Evolutionary conservation across 2,329 filamentous ascomycete genomes (phyloP).

Genomic region (Neophaeococcomyces mojaviensis): DNA sequence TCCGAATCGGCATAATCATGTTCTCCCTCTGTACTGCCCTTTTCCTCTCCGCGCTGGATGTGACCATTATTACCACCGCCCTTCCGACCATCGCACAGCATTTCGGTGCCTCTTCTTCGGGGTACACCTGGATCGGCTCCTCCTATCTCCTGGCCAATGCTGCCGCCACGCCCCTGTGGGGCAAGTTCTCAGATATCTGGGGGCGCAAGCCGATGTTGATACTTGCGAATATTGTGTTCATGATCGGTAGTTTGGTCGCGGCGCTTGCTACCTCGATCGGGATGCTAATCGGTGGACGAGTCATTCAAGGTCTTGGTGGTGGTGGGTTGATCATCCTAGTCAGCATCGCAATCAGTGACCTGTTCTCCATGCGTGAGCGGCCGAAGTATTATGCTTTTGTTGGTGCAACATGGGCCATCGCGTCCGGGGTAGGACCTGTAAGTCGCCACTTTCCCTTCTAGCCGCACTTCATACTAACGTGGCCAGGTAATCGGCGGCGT

Average conservation of each 20-base stretch:
- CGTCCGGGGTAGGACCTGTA: constrained; percentile 49
- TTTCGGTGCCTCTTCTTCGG: constrained; percentile 36
- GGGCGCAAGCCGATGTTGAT: constrained; percentile 58
- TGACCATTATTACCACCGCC: constrained; percentile 43
- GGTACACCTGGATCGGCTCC: constrained; percentile 43
- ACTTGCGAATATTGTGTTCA: constrained; percentile 53
- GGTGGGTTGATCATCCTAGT: constrained; percentile 58
- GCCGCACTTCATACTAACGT: constrained; percentile 13
- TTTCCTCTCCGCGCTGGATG: constrained; percentile 54
- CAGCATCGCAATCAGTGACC: constrained; percentile 57
- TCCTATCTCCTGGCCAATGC: constrained; percentile 41
- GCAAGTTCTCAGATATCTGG: constrained; percentile 60
- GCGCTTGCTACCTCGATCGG: constrained; percentile 50
- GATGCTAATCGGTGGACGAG: constrained; percentile 56
- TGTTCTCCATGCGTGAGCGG: constrained; percentile 54
- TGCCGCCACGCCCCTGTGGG: constrained; percentile 50
- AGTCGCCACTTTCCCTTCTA: neutral
- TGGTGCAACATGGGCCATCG: constrained; percentile 55
- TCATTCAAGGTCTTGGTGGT: constrained; percentile 56
- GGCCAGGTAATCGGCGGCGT: constrained; percentile 27
- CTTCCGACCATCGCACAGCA: constrained; percentile 37
- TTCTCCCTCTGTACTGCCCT: constrained; percentile 44
- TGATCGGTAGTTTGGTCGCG: constrained; percentile 55
- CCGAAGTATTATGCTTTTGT: constrained; percentile 57
- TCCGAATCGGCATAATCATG: constrained; percentile 36